These are phyloP conservation scores for Hyaloscypha bicolor DNA, from an alignment of 495 filamentous ascomycete species.

Conservation along the genomic window DNA sequence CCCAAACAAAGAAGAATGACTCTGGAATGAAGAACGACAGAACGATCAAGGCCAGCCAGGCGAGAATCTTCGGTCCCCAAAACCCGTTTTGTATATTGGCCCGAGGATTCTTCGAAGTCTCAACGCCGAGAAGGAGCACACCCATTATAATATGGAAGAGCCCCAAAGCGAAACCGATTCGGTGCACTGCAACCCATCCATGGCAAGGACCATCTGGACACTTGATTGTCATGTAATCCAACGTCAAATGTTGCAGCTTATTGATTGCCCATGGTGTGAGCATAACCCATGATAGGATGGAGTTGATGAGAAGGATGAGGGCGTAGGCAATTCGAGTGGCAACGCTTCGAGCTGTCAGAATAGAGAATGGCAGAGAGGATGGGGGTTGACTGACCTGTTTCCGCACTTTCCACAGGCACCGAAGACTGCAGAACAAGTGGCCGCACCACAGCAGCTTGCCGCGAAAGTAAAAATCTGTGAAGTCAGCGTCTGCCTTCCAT, in stretches of 20 bases:
- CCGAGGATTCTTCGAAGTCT: constrained; percentile 81
- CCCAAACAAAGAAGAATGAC: constrained; percentile 92
- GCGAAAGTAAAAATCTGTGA: constrained; percentile 71
- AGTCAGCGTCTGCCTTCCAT: constrained; percentile 31
- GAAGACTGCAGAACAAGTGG: constrained; percentile 92
- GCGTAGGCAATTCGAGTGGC: constrained; percentile 98
- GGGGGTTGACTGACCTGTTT: constrained; percentile 68
- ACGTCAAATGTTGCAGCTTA: constrained; percentile 84
- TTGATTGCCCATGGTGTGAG: constrained; percentile 98
- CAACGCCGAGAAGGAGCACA: constrained; percentile 81
- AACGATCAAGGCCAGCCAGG: constrained; percentile 85
- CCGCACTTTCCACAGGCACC: constrained; percentile 95
- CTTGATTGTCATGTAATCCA: constrained; percentile 93
- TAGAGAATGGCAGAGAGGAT: background rate
- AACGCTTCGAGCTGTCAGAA: constrained; percentile 58
- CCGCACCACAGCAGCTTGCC: constrained; percentile 91
- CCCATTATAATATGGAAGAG: constrained; percentile 89
- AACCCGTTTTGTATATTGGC: constrained; percentile 92
- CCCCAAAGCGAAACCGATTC: constrained; percentile 96
- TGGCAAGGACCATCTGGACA: constrained; percentile 91
- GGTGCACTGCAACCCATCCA: constrained; percentile 93
- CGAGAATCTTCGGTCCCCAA: constrained; percentile 79
- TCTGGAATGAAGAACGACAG: constrained; percentile 95
- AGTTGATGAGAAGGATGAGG: constrained; percentile 93
- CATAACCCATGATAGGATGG: constrained; percentile 97